A percentile compares a stretch with the other conserved stretches of the same genome.
Evolutionary conservation across 108 stramenopile genomes (phyloP).

Genomic region (Licmophora abbreviata): DNA sequence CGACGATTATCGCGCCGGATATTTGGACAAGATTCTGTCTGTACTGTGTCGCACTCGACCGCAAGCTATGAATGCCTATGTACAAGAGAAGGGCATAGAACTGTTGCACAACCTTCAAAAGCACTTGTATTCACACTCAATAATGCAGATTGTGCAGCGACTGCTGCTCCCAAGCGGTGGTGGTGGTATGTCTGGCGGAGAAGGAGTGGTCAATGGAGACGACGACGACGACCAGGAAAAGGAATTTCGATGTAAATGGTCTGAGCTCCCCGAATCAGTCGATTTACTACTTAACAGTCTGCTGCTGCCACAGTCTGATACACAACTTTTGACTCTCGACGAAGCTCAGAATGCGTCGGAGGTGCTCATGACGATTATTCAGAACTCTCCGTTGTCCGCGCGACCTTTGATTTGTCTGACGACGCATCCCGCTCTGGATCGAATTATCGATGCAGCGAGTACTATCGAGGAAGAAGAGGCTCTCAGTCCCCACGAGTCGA

Average conservation of each 20-base stretch:
- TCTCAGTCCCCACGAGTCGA: slow-evolving; percentile 35
- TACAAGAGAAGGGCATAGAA: slow-evolving; percentile 29
- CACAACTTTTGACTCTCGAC: slow-evolving; percentile 22
- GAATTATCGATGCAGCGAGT: slow-evolving; percentile 32
- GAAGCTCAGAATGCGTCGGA: slow-evolving; percentile 67
- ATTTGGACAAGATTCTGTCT: slow-evolving; percentile 88
- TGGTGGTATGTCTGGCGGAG: slow-evolving; percentile 5
- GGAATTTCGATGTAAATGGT: slow-evolving; percentile 62
- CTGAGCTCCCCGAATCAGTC: slow-evolving; percentile 39
- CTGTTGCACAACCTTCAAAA: slow-evolving; percentile 80
- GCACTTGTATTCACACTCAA: slow-evolving; percentile 85
- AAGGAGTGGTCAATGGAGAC: slow-evolving; percentile 18
- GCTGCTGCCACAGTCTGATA: slow-evolving; percentile 19
- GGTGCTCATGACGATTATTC: slow-evolving; percentile 78
- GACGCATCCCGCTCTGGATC: slow-evolving; percentile 41
- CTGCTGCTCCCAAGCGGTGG: slow-evolving; percentile 62
- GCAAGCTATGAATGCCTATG: slow-evolving; percentile 43
- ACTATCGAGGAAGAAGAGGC: slow-evolving; percentile 2
- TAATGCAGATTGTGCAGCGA: slow-evolving; percentile 91
- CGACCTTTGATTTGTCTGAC: slow-evolving; percentile 48
- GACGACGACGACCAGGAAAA: slow-evolving; percentile 31
- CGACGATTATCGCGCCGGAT: slow-evolving; percentile 90
- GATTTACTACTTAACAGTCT: slow-evolving; percentile 51
- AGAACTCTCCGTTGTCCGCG: slow-evolving; percentile 68
- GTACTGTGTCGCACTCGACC: slow-evolving; percentile 68